Conservation (phyloP, 2,329 filamentous ascomycete genomes). For the Penicillium sumatraense region DNA sequence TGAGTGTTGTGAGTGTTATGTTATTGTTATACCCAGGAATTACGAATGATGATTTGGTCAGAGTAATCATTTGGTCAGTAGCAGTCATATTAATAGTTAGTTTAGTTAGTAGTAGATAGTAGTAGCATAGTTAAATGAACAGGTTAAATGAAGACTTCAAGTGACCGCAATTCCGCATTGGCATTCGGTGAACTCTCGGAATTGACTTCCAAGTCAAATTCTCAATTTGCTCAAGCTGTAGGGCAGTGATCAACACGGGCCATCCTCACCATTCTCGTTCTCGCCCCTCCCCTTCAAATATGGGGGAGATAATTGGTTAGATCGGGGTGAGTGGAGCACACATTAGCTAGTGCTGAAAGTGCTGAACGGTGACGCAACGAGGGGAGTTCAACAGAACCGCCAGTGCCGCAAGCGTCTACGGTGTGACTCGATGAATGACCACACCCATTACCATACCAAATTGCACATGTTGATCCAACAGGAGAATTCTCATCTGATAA, state of each 20-base stretch:
- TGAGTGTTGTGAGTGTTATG: no score
- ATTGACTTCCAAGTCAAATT: background rate
- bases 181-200: background rate
- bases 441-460: background rate
- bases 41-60: no score
- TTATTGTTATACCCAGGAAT: no score
- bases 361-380: conserved; percentile 4
- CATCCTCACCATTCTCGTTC: background rate
- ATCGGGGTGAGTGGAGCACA: background rate
- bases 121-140: no score
- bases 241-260: conserved; percentile 3
- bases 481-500: background rate
- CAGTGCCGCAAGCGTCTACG: conserved; percentile 1
- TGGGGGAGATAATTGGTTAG: background rate
- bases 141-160: no score
- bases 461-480: background rate
- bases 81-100: no score
- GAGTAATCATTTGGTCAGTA: no score
- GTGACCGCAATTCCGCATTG: background rate
- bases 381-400: conserved; percentile 1
- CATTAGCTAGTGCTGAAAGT: no score
- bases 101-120: no score
- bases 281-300: conserved; percentile 2
- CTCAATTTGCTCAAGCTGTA: no score
- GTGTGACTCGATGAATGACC: background rate